These are phyloP conservation scores for Clausena lansium DNA, from an alignment of 345 rosid genomes.

Conservation along the genomic window DNA sequence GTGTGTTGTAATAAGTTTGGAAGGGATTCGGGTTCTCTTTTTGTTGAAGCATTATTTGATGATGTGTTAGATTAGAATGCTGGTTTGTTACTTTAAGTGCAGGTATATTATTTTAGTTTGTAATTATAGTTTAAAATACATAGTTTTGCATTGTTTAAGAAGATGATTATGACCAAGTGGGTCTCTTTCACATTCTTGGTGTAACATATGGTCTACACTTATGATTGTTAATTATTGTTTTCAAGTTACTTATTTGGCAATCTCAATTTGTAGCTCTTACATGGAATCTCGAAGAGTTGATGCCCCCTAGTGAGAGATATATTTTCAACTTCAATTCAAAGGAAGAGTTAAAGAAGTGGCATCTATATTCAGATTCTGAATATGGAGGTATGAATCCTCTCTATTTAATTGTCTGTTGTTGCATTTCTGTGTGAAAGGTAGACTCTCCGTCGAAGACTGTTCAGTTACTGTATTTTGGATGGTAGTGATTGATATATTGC, in stretches of 20 bases:
- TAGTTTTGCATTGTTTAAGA: neutral
- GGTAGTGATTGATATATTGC: neutral
- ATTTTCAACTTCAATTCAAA: constrained; percentile 72
- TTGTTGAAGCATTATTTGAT: neutral
- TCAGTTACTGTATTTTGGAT: neutral
- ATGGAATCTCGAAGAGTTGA: constrained; percentile 81
- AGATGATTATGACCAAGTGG: neutral
- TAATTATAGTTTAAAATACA: neutral
- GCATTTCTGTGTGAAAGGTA: neutral
- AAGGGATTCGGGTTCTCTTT: neutral
- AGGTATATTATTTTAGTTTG: neutral
- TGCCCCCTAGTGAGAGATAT: constrained; percentile 71
- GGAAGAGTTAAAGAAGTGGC: constrained; percentile 86
- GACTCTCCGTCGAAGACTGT: neutral
- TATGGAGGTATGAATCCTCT: constrained; percentile 64
- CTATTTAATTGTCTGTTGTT: neutral
- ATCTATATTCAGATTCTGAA: constrained; percentile 88
- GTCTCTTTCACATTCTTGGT: neutral
- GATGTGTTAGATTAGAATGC: neutral
- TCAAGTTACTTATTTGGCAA: constrained; percentile 3
- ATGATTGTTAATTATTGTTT: neutral
- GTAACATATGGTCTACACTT: neutral
- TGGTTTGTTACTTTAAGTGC: neutral
- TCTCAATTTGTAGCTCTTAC: constrained; percentile 55
- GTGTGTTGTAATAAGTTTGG: neutral